Evolutionary conservation across 1,284 basidiomycete species (phyloP), one percentile per base, ranked within the genome.

Genomic region (Heterobasidion irregulare): DNA sequence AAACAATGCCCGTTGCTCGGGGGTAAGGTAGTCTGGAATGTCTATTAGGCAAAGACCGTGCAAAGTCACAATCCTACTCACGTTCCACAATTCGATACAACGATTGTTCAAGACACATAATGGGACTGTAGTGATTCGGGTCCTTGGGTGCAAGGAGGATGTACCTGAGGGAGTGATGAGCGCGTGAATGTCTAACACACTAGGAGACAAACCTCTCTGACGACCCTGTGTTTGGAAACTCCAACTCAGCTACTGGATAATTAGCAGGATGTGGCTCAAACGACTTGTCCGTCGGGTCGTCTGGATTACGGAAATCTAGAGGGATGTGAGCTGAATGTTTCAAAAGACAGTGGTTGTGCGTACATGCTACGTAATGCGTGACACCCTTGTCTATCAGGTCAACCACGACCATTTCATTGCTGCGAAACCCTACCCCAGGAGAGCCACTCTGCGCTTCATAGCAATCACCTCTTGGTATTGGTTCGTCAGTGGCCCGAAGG

Each of bases 41-140:
- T 47, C 34, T 69, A 18, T 71, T 60, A 60, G 15, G 16, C 49
- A 53, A 38, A 26, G 41, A 45, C 12, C 36, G 47, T 32, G 38
- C 26, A 49, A 9, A 34, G 36, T n/a, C 13, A 38, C 35, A 33
- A 68, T 49, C 9, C 15, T 78, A 53, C 60, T 52, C 44, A 87
- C 87, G 75, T 70, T 87, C 77, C 56, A 89, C 67, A 45, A 90
- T 88, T 51, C 79, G 81, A 66, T 83, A 76, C 36, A 90, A 66
- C 6, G 82, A 78, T 59, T 75, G 75, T 68, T 87, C 83, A 36
- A 90, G 71, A 62, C 85, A 84, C 73, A 84, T 77, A 55, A 90
- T 82, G 13, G 88, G 88, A 64, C 86, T 85, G 65, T 89, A 90
- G 63, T 89, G 86, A 62, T 91, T 86, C 61, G 81, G 81, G 71